Conservation (phyloP, 2,329 filamentous ascomycete species). For the Calonectria honghensis region DNA sequence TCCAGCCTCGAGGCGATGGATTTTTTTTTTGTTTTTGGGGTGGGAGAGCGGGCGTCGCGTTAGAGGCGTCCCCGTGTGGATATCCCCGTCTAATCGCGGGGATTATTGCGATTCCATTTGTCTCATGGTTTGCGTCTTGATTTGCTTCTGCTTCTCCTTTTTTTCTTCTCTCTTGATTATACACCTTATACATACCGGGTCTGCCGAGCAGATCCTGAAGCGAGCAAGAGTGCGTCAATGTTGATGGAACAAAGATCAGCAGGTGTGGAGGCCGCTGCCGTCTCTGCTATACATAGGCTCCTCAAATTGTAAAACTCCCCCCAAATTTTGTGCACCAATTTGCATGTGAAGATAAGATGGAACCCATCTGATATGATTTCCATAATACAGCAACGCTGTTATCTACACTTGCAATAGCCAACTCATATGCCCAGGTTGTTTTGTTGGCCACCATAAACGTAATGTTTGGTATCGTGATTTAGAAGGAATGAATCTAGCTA, state of each 20-base stretch:
- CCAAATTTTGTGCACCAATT: constrained; percentile 23
- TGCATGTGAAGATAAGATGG: background rate
- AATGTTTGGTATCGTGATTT: background rate
- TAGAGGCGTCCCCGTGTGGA: constrained; percentile 44
- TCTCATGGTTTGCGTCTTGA: constrained; percentile 53
- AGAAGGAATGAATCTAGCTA: background rate
- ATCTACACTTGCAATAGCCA: background rate
- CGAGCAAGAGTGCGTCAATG: constrained; percentile 56
- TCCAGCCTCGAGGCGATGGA: constrained; percentile 39
- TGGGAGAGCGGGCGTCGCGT: constrained; percentile 42
- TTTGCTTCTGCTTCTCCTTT: constrained; percentile 53
- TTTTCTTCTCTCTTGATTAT: constrained; percentile 58
- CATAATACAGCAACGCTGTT: background rate
- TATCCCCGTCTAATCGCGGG: constrained; percentile 46
- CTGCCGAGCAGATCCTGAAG: constrained; percentile 58
- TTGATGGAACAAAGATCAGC: constrained; percentile 57
- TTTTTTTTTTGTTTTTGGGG: constrained; percentile 31
- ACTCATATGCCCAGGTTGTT: background rate
- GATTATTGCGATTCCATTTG: constrained; percentile 57
- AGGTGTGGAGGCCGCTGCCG: constrained; percentile 53
- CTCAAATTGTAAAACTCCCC: constrained; percentile 58
- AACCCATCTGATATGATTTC: background rate
- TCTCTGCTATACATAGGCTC: constrained; percentile 59
- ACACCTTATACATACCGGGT: constrained; percentile 57
- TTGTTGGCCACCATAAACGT: background rate